A percentile compares a stretch with the other conserved stretches of the same genome.
Evolutionary conservation across 106 monocot genomes (phyloP).

Genomic region (Iris macrosiphon): DNA sequence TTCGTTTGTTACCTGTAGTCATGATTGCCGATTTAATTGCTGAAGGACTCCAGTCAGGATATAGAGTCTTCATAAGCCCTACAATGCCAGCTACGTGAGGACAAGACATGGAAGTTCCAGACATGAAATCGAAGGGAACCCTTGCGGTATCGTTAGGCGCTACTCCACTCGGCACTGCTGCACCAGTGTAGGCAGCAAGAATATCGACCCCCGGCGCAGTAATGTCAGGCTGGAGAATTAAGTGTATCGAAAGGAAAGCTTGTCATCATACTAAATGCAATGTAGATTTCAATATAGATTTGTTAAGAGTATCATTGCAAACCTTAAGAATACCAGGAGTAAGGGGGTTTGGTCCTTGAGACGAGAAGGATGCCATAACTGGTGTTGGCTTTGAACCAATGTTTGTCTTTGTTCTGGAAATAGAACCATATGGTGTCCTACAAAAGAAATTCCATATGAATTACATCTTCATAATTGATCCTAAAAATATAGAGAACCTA

Average conservation of each 20-base stretch:
- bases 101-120: conserved; percentile 63
- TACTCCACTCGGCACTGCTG: conserved; percentile 9
- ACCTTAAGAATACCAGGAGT: conserved; percentile 55
- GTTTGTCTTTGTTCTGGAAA: conserved; percentile 9
- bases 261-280: not conserved
- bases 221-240: conserved; percentile 42
- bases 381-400: conserved; percentile 28
- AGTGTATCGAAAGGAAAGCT: not conserved
- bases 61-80: conserved; percentile 45
- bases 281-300: not conserved
- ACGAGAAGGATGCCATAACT: conserved; percentile 46
- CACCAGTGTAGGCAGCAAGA: conserved; percentile 31
- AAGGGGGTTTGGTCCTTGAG: conserved; percentile 34
- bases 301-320: not conserved
- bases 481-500: too few species aligned
- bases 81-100: conserved; percentile 44
- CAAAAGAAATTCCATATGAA: not conserved
- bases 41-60: conserved; percentile 53
- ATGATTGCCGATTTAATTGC: conserved; percentile 48
- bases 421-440: conserved; percentile 26
- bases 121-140: conserved; percentile 16
- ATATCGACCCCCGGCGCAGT: conserved; percentile 50
- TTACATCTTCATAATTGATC: too few species aligned
- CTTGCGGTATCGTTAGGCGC: conserved; percentile 19
- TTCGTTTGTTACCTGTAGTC: conserved; percentile 20